Evolutionary conservation across 768 basidiomycete species (phyloP), one percentile per base, ranked within the genome.

Genomic region (Leccinum broughii): DNA sequence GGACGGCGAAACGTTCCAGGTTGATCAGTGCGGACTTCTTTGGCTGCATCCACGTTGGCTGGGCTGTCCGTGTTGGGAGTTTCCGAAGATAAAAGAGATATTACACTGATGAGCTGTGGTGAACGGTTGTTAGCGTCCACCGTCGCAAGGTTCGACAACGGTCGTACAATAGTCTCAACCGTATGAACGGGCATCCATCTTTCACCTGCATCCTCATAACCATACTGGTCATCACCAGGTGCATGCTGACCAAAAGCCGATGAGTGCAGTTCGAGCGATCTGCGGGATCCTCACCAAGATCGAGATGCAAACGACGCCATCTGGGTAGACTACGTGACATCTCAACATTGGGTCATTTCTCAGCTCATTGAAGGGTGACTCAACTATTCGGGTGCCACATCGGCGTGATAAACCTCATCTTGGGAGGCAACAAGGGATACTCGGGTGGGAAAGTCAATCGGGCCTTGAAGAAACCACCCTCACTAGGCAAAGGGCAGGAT

Each of bases 381-480:
- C 58, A 71, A 95, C 96, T 95, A 74, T 98, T 99, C 2, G 97
- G 97, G 77, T 99, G 97, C 87, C 95, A 93, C 85, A 99, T 92
- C 37, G 88, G 89, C 2, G 97, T 98, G 66, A 91, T 84, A 70
- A 99, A 99, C 22, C 85, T 87, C 92, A 98, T 92, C 85, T 93
- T 95, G 39, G 97, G 96, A 8, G 95, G 95, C 52, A 87, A 80
- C 56, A 96, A 76, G 28, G 96, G 96, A 72, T 87, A 98, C 74
- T 98, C 93, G 28, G 83, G 79, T 8, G 95, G 96, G 76, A 99
- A 98, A 6, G 87, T 82, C 59, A 98, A 76, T 56, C 90, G 83
- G 17, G 95, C 94, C 77, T 93, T 95, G 78, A 96, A 90, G 75
- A 98, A 92, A 8, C 93, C 97, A 61, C 96, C 97, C 77, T 99